Conservation (phyloP, 352 stramenopile species). For the Globisporangium solare region DNA sequence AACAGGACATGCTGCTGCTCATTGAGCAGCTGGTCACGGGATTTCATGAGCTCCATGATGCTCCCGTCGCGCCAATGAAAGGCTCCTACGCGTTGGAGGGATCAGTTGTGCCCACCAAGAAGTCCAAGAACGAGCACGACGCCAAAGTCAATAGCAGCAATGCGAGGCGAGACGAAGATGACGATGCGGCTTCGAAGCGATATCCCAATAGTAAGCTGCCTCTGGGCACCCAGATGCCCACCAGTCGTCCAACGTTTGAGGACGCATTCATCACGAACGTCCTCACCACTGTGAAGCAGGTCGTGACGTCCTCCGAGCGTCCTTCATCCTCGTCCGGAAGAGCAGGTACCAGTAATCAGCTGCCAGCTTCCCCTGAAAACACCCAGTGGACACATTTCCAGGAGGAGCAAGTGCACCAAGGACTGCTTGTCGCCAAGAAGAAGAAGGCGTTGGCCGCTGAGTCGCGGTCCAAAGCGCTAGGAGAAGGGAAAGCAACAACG, state of each 20-base stretch:
- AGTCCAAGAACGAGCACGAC: background rate
- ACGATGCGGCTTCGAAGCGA: background rate
- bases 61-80: conserved; percentile 14
- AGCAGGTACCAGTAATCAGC: conserved; percentile 23
- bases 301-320: conserved; percentile 14
- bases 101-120: conserved; percentile 8
- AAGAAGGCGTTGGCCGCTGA: conserved; percentile 2
- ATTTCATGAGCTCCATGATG: conserved; percentile 90
- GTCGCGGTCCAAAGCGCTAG: conserved; percentile 1
- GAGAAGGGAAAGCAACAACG: background rate
- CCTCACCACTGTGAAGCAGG: conserved; percentile 56
- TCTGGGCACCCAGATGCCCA: too few species aligned
- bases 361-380: conserved; percentile 23
- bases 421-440: background rate
- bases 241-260: conserved; percentile 40
- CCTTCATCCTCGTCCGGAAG: conserved; percentile 6
- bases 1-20: conserved; percentile 74
- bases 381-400: conserved; percentile 40
- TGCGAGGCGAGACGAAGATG: conserved; percentile 3
- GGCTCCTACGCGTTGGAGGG: background rate
- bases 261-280: conserved; percentile 88
- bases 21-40: conserved; percentile 93
- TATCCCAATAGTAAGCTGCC: too few species aligned
- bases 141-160: conserved; percentile 14
- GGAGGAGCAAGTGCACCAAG: conserved; percentile 23